Evolutionary conservation across 2,329 filamentous ascomycete genomes (phyloP).

Genomic region (Talaromyces funiculosus): DNA sequence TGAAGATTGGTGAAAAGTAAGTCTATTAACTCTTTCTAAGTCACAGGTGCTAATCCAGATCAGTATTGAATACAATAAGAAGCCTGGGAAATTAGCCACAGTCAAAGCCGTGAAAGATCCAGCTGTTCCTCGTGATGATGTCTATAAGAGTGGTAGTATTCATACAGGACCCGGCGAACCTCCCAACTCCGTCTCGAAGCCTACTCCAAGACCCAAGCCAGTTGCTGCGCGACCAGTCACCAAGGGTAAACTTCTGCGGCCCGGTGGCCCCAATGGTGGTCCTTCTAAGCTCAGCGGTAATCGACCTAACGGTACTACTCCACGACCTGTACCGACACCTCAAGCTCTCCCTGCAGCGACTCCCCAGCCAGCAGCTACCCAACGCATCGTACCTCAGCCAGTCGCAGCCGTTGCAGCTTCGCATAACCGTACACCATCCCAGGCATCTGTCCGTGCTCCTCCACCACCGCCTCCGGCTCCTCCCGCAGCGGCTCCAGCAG

Average conservation of each 20-base stretch:
- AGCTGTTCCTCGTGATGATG: slow-evolving; percentile 63
- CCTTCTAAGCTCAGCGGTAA: slow-evolving; percentile 64
- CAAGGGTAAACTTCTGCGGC: slow-evolving; percentile 84
- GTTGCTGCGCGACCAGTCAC: slow-evolving; percentile 86
- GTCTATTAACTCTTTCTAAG: slow-evolving; percentile 19
- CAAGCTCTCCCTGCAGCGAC: slow-evolving; percentile 21
- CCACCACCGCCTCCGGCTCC: slow-evolving; percentile 63
- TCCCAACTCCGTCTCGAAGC: slow-evolving; percentile 72
- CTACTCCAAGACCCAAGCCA: slow-evolving; percentile 81
- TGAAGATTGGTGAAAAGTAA: slow-evolving; percentile 70
- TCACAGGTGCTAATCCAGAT: slow-evolving; percentile 20
- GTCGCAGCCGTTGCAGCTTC: slow-evolving; percentile 37
- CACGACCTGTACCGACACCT: slow-evolving; percentile 33
- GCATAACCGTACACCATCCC: slow-evolving; percentile 47
- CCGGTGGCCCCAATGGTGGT: slow-evolving; percentile 76
- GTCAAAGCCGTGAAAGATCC: slow-evolving; percentile 92
- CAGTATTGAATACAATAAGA: slow-evolving; percentile 91
- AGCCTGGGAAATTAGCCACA: slow-evolving; percentile 82
- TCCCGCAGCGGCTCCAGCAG: slow-evolving; percentile 50
- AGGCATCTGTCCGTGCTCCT: slow-evolving; percentile 46
- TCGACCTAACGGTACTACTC: slow-evolving; percentile 30
- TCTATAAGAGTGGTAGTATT: slow-evolving; percentile 89
- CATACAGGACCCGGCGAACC: slow-evolving; percentile 83
- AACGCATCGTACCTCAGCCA: slow-evolving; percentile 27
- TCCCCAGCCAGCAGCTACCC: slow-evolving; percentile 24